Base-by-base conservation (phyloP, 176 grass and related monocot species). In the Guadua angustifolia region DNA sequence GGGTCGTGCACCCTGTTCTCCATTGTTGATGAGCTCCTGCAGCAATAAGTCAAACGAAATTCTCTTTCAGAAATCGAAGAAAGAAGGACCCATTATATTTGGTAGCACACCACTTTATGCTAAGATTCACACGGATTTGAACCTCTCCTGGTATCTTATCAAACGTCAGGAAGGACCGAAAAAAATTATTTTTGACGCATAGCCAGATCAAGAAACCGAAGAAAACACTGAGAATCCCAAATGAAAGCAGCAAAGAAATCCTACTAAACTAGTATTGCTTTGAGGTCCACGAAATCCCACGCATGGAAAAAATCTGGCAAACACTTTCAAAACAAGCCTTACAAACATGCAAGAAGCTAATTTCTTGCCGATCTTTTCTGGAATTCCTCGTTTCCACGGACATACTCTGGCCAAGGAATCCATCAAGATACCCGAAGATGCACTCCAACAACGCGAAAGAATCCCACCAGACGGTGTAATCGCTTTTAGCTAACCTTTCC, bases 21-120 rank as follows among this genome's bases (percentile, higher is more conserved):
- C 94, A 96, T 96, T 40, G 21, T 66, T 11, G 36, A 19, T 4
- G 77, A 32, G n/a, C 51, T 56, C 16, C 82, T 66, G 51, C 64
- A 84, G 35, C n/a, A 79, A 69, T 5, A 57, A 2, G 26, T 70
- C 22, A 42, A 85, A 50, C 55, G 12, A 16, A 63, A 62, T 12
- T 14, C 7, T 16, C 7, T 26, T 43, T 81, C 53, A 89, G 88
- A 38, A 51, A 89, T 44, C 17, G 43, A 66, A 67, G 72, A 29
- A 57, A 15, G 7, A 17, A 26, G 42, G 21, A 29, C 21, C 21
- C 56, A 6, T 2, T 15, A 14, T 13, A 17, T 49, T 58, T 18
- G 17, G 60, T 4, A 21, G 51, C 32, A 39, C 15, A 24, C 12
- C 21, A 36, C 3, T 13, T 6, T 38, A 18, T 22, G 6, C 5